Percentiles rank a stretch among this genome's conserved stretches.
phyloP scores from a whole-genome alignment of 441 rosid genomes.

The Mallotus repandus region DNA sequence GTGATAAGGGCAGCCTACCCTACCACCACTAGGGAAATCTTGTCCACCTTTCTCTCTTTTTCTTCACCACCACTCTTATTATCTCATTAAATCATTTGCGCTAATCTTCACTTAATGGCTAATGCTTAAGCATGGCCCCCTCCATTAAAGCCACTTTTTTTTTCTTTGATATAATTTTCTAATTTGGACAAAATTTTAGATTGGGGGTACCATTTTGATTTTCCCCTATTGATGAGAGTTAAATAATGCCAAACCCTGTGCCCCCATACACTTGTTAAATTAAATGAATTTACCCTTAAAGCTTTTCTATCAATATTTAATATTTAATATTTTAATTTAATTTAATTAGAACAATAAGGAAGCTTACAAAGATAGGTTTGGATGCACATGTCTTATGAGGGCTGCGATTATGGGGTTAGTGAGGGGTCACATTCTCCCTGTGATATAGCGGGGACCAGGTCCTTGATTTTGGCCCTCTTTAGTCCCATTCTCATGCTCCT shows the following conservation, averaged over 20 bases:
- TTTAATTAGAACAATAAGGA: not conserved
- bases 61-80: constrained; percentile 21
- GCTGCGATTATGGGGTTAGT: constrained; percentile 32
- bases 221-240: not conserved
- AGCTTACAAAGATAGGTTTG: constrained; percentile 25
- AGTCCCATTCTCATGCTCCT: not conserved
- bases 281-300: not conserved
- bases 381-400: constrained; percentile 28
- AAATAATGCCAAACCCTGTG: not conserved
- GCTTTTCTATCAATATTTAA: not conserved
- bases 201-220: not conserved
- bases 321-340: not conserved
- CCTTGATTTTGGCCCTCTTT: not conserved
- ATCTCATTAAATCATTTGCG: constrained; percentile 40
- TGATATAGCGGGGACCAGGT: constrained; percentile 36
- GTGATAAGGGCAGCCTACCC: constrained; percentile 39
- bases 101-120: constrained; percentile 53
- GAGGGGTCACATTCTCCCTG: constrained; percentile 45
- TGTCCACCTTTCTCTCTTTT: not conserved
- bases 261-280: not conserved
- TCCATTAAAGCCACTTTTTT: constrained; percentile 48
- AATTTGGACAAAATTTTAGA: constrained; percentile 26
- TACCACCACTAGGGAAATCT: constrained; percentile 32
- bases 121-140: constrained; percentile 42
- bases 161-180: constrained; percentile 7